A percentile compares a stretch with the other conserved stretches of the same genome.
These are phyloP conservation scores for Xylaria digitata DNA, from an alignment of 2,329 filamentous ascomycete species.

Conservation along the genomic window DNA sequence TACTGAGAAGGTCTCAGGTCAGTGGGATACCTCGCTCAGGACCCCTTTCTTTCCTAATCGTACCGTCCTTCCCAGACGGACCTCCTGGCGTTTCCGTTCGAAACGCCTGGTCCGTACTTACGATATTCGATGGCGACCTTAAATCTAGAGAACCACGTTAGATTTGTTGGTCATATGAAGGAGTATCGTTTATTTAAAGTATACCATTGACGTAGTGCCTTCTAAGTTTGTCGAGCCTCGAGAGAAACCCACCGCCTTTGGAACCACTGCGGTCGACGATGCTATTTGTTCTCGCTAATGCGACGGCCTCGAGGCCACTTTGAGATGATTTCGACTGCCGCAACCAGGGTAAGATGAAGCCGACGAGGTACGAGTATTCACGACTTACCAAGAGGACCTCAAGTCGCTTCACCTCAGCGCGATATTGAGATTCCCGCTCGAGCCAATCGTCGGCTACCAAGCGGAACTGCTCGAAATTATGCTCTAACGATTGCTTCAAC, in stretches of 20 bases:
- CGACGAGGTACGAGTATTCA: background rate
- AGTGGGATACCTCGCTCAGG: conserved; percentile 14
- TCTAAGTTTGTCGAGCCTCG: conserved; percentile 47
- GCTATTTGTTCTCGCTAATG: conserved; percentile 57
- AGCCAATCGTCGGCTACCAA: conserved; percentile 54
- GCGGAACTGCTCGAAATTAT: conserved; percentile 52
- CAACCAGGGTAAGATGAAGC: conserved; percentile 28
- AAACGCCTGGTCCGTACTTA: background rate
- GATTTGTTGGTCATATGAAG: background rate
- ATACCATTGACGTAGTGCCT: conserved; percentile 31
- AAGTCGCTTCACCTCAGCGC: conserved; percentile 55
- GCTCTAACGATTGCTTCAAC: conserved; percentile 46
- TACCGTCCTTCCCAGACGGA: background rate
- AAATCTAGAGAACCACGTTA: conserved; percentile 16
- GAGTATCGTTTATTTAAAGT: background rate
- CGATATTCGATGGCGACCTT: background rate
- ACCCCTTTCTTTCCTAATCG: background rate
- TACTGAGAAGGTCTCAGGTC: background rate
- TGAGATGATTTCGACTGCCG: conserved; percentile 51
- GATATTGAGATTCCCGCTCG: conserved; percentile 53
- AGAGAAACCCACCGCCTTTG: conserved; percentile 49
- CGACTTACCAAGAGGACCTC: conserved; percentile 45
- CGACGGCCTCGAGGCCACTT: conserved; percentile 58
- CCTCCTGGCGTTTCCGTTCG: background rate
- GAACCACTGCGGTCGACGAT: conserved; percentile 54